phyloP scores from a whole-genome alignment of 2,329 filamentous ascomycete genomes.

The Colletotrichum cuscutae region DNA sequence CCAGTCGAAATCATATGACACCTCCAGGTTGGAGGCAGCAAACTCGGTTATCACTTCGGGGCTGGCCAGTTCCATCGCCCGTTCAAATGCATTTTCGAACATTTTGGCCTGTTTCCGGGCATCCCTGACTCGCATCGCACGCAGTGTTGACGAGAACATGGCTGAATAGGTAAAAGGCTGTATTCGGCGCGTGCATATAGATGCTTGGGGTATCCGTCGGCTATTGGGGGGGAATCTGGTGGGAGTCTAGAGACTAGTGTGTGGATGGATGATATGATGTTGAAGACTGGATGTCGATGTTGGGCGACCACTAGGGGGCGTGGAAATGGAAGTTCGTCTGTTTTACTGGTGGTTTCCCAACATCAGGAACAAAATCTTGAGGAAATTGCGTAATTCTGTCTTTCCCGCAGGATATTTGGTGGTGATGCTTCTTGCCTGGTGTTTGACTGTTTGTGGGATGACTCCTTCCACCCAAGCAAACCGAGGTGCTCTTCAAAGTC shows the following conservation, averaged over 20 bases:
- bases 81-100: background rate
- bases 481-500: background rate
- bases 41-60: constrained; percentile 42
- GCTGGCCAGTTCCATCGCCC: constrained; percentile 29
- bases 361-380: background rate
- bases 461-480: background rate
- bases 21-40: background rate
- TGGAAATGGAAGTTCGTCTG: too few species aligned
- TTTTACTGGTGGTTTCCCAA: background rate
- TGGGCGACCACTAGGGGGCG: background rate
- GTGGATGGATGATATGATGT: background rate
- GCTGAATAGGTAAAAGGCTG: background rate
- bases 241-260: background rate
- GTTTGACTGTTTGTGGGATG: background rate
- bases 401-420: background rate
- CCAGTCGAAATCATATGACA: background rate
- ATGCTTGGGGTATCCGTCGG: background rate
- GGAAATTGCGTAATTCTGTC: background rate
- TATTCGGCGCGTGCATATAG: background rate
- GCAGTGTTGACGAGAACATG: background rate
- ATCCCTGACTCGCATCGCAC: background rate
- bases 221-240: background rate
- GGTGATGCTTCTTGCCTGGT: background rate
- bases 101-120: background rate
- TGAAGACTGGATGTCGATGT: background rate